A percentile compares a stretch with the other conserved stretches of the same genome.
Conservation (phyloP, 2,329 filamentous ascomycete genomes). For the Fusarium luffae region DNA sequence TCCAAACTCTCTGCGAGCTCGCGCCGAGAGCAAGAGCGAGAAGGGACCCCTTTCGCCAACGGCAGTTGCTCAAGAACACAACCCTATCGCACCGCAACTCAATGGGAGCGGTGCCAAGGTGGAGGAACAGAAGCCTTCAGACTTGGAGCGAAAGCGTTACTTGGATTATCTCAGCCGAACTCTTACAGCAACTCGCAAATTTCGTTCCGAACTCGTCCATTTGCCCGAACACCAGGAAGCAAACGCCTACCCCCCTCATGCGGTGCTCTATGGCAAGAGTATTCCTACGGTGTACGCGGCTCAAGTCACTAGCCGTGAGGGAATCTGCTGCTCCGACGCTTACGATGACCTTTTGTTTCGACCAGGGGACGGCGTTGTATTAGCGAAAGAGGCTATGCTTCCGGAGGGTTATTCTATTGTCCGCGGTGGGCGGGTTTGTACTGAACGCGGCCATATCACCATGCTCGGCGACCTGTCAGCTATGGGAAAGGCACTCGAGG, state of each 20-base stretch:
- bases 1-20: conserved; percentile 57
- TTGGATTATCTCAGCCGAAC: conserved; percentile 78
- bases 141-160: conserved; percentile 50
- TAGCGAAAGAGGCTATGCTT: conserved; percentile 86
- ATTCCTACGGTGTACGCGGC: conserved; percentile 88
- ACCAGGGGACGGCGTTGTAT: conserved; percentile 87
- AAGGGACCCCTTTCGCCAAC: conserved; percentile 40
- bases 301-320: conserved; percentile 76
- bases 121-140: conserved; percentile 42
- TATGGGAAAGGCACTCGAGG: conserved; percentile 78
- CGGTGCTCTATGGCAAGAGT: conserved; percentile 86
- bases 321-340: conserved; percentile 78
- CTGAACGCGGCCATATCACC: conserved; percentile 87
- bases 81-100: conserved; percentile 45
- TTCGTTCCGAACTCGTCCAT: conserved; percentile 80
- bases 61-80: conserved; percentile 52
- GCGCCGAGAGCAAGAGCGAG: conserved; percentile 58
- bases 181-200: conserved; percentile 75
- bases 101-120: conserved; percentile 35
- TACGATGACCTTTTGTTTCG: conserved; percentile 91
- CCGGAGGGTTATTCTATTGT: conserved; percentile 82
- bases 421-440: conserved; percentile 78
- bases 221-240: conserved; percentile 64
- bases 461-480: conserved; percentile 86
- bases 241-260: conserved; percentile 85